phyloP scores from a whole-genome alignment of 345 rosid species.

The Acer negundo region DNA sequence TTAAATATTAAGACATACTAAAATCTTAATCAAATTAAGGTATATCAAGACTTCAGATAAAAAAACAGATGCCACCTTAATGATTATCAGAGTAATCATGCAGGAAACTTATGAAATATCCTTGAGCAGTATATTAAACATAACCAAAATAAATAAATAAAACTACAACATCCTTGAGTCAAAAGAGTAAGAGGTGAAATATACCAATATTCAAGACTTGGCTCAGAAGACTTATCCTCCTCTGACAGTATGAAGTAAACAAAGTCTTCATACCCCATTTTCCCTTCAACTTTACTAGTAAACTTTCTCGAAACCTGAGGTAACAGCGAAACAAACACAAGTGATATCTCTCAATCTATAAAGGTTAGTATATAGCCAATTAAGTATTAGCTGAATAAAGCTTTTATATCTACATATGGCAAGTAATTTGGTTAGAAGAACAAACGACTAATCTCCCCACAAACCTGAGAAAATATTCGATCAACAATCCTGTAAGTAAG shows the following conservation, averaged over 20 bases:
- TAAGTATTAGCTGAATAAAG: slow-evolving; percentile 9
- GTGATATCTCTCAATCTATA: neutral
- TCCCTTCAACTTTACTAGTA: slow-evolving; percentile 81
- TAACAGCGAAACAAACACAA: slow-evolving; percentile 8
- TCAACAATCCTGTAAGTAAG: slow-evolving; percentile 96
- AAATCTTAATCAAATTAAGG: too few species aligned
- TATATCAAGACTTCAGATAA: too few species aligned
- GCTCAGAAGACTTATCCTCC: slow-evolving; percentile 95
- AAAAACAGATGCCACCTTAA: too few species aligned
- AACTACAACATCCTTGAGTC: neutral
- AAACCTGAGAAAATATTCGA: slow-evolving; percentile 91
- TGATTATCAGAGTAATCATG: neutral
- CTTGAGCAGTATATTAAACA: neutral
- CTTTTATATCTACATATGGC: slow-evolving; percentile 1
- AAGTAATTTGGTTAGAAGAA: slow-evolving; percentile 10
- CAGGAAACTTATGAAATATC: neutral
- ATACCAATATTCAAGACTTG: slow-evolving; percentile 94
- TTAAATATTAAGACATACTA: too few species aligned
- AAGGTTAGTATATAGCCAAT: too few species aligned
- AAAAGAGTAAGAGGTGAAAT: neutral
- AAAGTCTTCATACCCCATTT: slow-evolving; percentile 97
- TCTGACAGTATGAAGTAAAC: slow-evolving; percentile 92
- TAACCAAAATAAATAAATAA: neutral
- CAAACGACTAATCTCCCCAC: slow-evolving; percentile 27
- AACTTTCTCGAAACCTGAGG: slow-evolving; percentile 79